phyloP scores from a whole-genome alignment of 2,329 filamentous ascomycete species.

The Alternaria viburni region DNA sequence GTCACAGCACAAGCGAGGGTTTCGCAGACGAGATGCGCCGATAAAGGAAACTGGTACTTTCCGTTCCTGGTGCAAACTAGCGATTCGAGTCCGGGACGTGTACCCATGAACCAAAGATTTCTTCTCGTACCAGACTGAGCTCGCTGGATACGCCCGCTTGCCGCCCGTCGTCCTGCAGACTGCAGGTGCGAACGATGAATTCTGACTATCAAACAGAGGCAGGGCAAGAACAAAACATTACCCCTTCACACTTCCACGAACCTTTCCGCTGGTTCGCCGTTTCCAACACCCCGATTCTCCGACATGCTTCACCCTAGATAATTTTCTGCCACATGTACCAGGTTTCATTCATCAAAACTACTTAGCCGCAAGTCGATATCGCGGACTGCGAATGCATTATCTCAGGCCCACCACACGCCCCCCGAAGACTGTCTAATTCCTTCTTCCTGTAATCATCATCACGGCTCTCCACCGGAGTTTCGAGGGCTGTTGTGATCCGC shows the following conservation, averaged over 20 bases:
- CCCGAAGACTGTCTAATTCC: conserved; percentile 2
- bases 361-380: not conserved
- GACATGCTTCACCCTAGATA: not conserved
- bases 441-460: not conserved
- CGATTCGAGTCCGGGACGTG: not conserved
- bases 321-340: not conserved
- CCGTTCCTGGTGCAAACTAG: not conserved
- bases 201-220: not conserved
- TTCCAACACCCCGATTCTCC: not conserved
- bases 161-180: not conserved
- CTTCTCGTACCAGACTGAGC: not conserved
- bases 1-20: not conserved
- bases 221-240: not conserved
- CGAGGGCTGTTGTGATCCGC: not conserved
- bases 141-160: not conserved
- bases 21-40: not conserved
- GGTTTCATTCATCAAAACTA: not conserved
- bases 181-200: not conserved
- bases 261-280: not conserved
- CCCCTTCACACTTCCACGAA: not conserved
- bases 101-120: not conserved
- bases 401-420: not conserved
- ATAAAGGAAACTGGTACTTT: not conserved
- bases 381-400: not conserved
- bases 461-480: conserved; percentile 30